Percentiles rank a stretch among this genome's conserved stretches.
Conservation (phyloP, 768 basidiomycete species). For the Calocybe cyanea region DNA sequence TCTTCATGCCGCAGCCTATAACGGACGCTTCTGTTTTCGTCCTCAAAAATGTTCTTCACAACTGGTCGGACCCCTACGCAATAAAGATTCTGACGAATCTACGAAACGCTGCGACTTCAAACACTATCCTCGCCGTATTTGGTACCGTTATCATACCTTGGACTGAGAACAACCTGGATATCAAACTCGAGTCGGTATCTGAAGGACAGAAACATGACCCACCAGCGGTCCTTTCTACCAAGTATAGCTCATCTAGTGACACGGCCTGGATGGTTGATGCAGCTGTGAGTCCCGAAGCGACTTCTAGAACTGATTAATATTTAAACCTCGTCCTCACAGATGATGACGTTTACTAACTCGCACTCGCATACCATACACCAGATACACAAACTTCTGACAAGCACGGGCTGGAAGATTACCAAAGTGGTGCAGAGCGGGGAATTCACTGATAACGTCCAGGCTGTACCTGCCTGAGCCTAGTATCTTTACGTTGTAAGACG, state of each 20-base stretch:
- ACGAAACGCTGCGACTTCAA: conserved; percentile 26
- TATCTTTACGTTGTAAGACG: too few species aligned
- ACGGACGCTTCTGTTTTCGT: conserved; percentile 33
- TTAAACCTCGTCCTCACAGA: not conserved
- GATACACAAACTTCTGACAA: conserved; percentile 1
- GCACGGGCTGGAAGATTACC: conserved; percentile 6
- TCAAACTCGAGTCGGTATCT: not conserved
- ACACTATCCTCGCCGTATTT: conserved; percentile 31
- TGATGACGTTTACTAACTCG: conserved; percentile 10
- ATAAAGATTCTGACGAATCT: conserved; percentile 29
- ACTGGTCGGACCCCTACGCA: conserved; percentile 32
- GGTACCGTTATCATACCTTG: not conserved
- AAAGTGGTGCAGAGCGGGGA: not conserved
- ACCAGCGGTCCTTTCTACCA: conserved; percentile 5
- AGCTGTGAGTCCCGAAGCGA: not conserved
- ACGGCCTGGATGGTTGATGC: conserved; percentile 8
- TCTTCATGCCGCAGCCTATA: conserved; percentile 33
- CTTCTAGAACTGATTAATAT: not conserved
- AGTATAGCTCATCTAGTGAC: conserved; percentile 6
- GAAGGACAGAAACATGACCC: conserved; percentile 1
- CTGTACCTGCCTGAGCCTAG: too few species aligned
- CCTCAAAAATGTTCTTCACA: conserved; percentile 32
- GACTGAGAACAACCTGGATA: not conserved
- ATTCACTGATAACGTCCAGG: too few species aligned
- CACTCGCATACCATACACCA: conserved; percentile 7